Evolutionary conservation across 768 basidiomycete genomes (phyloP).

Genomic region (Russula brevipes): DNA sequence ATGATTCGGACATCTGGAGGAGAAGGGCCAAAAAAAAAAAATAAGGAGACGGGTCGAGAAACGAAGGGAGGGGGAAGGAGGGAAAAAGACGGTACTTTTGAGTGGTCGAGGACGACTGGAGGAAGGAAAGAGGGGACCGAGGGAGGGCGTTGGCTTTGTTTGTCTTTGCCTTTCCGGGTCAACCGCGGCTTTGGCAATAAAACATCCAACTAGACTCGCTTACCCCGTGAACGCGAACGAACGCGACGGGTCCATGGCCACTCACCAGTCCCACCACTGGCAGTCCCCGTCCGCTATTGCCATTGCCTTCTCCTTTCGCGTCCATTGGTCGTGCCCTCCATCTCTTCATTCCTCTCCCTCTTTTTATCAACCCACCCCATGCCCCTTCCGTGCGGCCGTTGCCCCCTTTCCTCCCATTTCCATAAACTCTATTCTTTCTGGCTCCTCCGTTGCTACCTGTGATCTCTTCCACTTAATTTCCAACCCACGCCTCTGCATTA

Average conservation of each 20-base stretch:
- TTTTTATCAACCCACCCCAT: slow-evolving; percentile 16
- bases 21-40: slow-evolving; percentile 16
- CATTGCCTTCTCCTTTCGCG: slow-evolving; percentile 1
- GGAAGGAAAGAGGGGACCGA: slow-evolving; percentile 40
- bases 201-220: slow-evolving; percentile 32
- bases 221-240: too few species aligned
- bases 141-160: slow-evolving; percentile 32
- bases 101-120: slow-evolving; percentile 47
- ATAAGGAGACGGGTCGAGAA: slow-evolving; percentile 14
- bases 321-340: neutral
- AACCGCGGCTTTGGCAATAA: slow-evolving; percentile 51
- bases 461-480: slow-evolving; percentile 7
- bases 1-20: slow-evolving; percentile 69
- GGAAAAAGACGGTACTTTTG: slow-evolving; percentile 27
- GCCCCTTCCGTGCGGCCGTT: slow-evolving; percentile 12
- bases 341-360: neutral
- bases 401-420: neutral
- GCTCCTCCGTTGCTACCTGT: slow-evolving; percentile 2
- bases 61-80: slow-evolving; percentile 26
- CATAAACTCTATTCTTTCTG: neutral
- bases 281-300: neutral
- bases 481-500: slow-evolving; percentile 33
- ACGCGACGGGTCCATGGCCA: neutral
- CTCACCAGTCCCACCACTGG: slow-evolving; percentile 5
- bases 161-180: slow-evolving; percentile 33